Evolutionary conservation across 352 stramenopile genomes (phyloP), one percentile per base, ranked within the genome.

Genomic region (Chrysophaeum taylorii): DNA sequence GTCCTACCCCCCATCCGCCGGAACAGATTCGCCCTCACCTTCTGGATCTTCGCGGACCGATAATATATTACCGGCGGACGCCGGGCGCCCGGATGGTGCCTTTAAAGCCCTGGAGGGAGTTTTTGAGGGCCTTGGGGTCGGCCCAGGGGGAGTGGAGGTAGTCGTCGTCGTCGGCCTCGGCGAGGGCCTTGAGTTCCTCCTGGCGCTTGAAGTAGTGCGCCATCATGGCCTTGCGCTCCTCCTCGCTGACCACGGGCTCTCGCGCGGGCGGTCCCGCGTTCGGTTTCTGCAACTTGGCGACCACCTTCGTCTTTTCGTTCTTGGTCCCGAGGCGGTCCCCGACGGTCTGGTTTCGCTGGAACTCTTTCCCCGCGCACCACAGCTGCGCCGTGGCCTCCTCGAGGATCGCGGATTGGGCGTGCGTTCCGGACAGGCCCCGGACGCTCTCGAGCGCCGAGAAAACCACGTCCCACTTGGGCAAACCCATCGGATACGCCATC

Each of bases 151-250:
- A 92, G 69, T 86, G 81, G 74, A 97, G 87, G 78, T 97, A 98
- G 70, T 97, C 92, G 73, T 97, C 92, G 25, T 94, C 88, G 63
- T 97, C 87, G 45, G 90, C 82, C 33, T 96, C 84, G 0, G 86
- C 86, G 0, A 85, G 80, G 29, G 85, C 78, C 72, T 95, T 91
- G 64, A 89, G 64, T 69, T 93, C 85, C 69, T 94, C 85, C 69
- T 95, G 86, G 2, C 50, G 33, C 79, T 92, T 93, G 73, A 85
- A 89, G 78, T 96, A 97, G 70, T 94, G 94, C 31, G 89, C 91
- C 87, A 97, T 96, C 91, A 97, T 97, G 36, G 91, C 90, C 80
- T 97, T 96, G 60, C 91, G 87, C 75, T 97, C 93, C 29, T 94
- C 91, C 72, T 97, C 92, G 64, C 83, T 94, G 36, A 97, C 81